Base-by-base conservation (phyloP, 73 alveolate species). In the Breviolum minutum region DNA sequence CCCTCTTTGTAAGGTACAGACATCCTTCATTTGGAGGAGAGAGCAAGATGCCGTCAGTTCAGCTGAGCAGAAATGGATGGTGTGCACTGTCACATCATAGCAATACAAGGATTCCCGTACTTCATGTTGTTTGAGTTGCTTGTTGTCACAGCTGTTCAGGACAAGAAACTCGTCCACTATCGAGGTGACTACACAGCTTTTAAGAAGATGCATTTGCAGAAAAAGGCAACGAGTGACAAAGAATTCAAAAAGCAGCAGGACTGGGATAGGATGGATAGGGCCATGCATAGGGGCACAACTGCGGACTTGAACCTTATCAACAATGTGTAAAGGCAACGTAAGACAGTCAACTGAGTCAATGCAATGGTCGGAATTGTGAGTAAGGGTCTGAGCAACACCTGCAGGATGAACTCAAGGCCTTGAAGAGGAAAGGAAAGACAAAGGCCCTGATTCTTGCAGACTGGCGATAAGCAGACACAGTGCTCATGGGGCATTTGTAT, bases 131-230 rank as follows among this genome's bases (percentile, higher is more conserved):
- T 26, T 73, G 82, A 40, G 54, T 40, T 40, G 3, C 54, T 40
- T 40, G 54, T 40, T 40, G 54, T 40, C 54, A 73, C 2, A 7
- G 64, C 30, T 79, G 30, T 17, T 22, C 61, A 97, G 99, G 99
- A 97, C 99, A 82, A 64, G 30, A 97, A 97, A 71, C 95, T 97
- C 66, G 77, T 85, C n/a, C 99, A 97, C 89, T 97, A 97, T 40
- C 83, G 99, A 1, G 99, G 99, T n/a, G 99, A 97, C 94, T 97
- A 97, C 95, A 74, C 99, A 32, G 99, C 97, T n/a, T 97, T 97
- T 76, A 84, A 88, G 93, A 97, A 97, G 95, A 85, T 95, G 87
- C 95, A 97, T 77, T 30, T 54, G 95, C 99, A 93, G 95, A 71
- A 88, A 90, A 93, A 91, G 87, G 87, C 99, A 54, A 97, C 97